These are phyloP conservation scores for Simplicillium sp. DNA, from an alignment of 2,329 filamentous ascomycete genomes.

Conservation along the genomic window DNA sequence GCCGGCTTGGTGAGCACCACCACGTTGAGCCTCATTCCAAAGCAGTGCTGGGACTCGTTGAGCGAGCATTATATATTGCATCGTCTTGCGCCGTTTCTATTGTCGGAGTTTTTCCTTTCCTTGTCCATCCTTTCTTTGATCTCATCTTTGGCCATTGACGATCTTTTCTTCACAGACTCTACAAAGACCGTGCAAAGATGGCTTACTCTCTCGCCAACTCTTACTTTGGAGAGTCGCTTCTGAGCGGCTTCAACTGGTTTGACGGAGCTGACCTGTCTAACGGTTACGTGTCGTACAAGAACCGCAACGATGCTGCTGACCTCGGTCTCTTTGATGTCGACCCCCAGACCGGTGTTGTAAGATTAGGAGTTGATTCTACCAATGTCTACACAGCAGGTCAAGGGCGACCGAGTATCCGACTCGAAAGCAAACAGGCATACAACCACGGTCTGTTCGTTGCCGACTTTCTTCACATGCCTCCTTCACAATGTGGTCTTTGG, in stretches of 20 bases:
- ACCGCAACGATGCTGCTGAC: conserved; percentile 25
- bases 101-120: not conserved
- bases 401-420: conserved; percentile 52
- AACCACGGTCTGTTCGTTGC: conserved; percentile 60
- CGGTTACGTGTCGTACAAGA: conserved; percentile 53
- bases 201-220: conserved; percentile 32
- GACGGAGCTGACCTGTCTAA: conserved; percentile 49
- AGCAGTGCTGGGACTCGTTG: not conserved
- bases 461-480: conserved; percentile 66
- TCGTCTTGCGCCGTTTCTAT: not conserved
- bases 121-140: not conserved
- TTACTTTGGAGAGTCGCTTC: conserved; percentile 31
- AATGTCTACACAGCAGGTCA: conserved; percentile 24
- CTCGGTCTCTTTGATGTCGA: conserved; percentile 32
- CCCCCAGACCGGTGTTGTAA: conserved; percentile 29
- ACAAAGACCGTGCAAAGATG: conserved; percentile 13
- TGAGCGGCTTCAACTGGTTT: conserved; percentile 40
- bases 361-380: conserved; percentile 33
- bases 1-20: no score
- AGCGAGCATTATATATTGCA: conserved; percentile 1
- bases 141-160: not conserved
- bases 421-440: conserved; percentile 56
- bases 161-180: not conserved
- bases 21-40: no score
- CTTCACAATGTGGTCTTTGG: conserved; percentile 62